Evolutionary conservation across 176 grass and related monocot species (phyloP).

Genomic region (Zea mays): Zm-B73-REFERENCE-NAM-5.0 NC_050103.1:158576001-158576500

Average conservation of each 20-base stretch:
- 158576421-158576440: constrained; percentile 52
- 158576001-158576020: not conserved
- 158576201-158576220: constrained; percentile 51
- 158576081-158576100: constrained; percentile 65
- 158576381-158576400: constrained; percentile 66
- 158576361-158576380: constrained; percentile 68
- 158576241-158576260: constrained; percentile 53
- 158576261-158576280: constrained; percentile 90
- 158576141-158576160: constrained; percentile 24
- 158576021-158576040: constrained; percentile 44
- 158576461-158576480: constrained; percentile 49
- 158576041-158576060: constrained; percentile 72
- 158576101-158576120: constrained; percentile 57
- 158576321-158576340: constrained; percentile 80
- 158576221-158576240: constrained; percentile 48
- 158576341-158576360: constrained; percentile 81
- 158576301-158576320: constrained; percentile 55
- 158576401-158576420: constrained; percentile 77
- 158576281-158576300: constrained; percentile 50
- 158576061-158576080: constrained; percentile 34
- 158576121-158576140: constrained; percentile 60
- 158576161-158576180: constrained; percentile 38
- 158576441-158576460: constrained; percentile 68
- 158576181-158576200: constrained; percentile 71
- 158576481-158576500: constrained; percentile 61